Evolutionary conservation across 192 early-diverging fungal species (phyloP).

Genomic region (Funneliformis mosseae): DNA sequence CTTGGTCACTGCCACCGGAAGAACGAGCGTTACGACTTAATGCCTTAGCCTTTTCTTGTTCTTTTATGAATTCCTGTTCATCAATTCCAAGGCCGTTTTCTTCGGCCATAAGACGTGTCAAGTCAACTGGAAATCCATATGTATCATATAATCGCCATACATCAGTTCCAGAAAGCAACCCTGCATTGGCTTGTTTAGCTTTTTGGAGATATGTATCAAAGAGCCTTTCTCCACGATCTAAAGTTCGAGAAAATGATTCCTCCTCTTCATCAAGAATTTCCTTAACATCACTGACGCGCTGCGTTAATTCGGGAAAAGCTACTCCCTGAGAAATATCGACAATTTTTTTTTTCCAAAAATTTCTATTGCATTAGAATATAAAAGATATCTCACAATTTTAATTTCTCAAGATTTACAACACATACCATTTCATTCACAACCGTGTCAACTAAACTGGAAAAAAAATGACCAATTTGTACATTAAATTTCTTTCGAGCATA

Average conservation of each 20-base stretch:
- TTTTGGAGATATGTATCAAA: slow-evolving; percentile 78
- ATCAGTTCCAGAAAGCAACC: slow-evolving; percentile 77
- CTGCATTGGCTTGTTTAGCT: slow-evolving; percentile 63
- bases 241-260: slow-evolving; percentile 89
- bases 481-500: slow-evolving; percentile 93
- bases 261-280: slow-evolving; percentile 97
- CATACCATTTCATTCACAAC: slow-evolving; percentile 87
- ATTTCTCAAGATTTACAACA: neutral
- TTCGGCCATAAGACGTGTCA: slow-evolving; percentile 98
- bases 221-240: slow-evolving; percentile 95
- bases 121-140: slow-evolving; percentile 97
- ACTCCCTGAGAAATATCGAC: slow-evolving; percentile 56
- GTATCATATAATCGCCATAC: slow-evolving; percentile 99
- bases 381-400: too few species aligned
- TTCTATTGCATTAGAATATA: neutral
- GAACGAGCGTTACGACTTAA: slow-evolving; percentile 62
- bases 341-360: neutral
- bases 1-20: slow-evolving; percentile 53
- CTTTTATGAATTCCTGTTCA: slow-evolving; percentile 78
- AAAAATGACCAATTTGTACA: slow-evolving; percentile 89
- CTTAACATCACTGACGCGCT: slow-evolving; percentile 81
- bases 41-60: slow-evolving; percentile 79
- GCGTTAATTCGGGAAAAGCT: slow-evolving; percentile 87
- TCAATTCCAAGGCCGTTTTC: slow-evolving; percentile 86
- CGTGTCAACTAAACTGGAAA: slow-evolving; percentile 90